Evolutionary conservation across 192 early-diverging fungal species (phyloP).

Genomic region (Podila minutissima): DNA sequence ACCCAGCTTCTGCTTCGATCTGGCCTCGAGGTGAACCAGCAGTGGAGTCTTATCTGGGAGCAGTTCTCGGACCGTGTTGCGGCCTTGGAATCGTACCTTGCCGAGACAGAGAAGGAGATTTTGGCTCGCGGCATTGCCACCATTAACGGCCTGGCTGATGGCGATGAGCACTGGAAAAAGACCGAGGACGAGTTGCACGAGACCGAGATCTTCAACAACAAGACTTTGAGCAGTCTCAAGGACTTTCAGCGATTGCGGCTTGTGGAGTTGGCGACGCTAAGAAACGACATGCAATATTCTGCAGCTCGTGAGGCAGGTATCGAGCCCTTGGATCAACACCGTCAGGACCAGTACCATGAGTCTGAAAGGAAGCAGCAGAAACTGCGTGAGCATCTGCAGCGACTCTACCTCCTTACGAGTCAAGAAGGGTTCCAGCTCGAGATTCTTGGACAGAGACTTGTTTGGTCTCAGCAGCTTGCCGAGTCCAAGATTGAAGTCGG

Average conservation of each 20-base stretch:
- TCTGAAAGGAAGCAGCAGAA: slow-evolving; percentile 28
- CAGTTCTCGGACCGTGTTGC: slow-evolving; percentile 35
- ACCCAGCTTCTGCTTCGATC: slow-evolving; percentile 13
- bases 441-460: slow-evolving; percentile 41
- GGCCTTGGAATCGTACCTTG: slow-evolving; percentile 22
- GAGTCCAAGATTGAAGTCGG: slow-evolving; percentile 20
- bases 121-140: slow-evolving; percentile 24
- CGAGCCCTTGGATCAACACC: slow-evolving; percentile 36
- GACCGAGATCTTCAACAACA: slow-evolving; percentile 26
- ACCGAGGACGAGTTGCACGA: slow-evolving; percentile 44
- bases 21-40: slow-evolving; percentile 39
- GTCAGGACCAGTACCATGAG: slow-evolving; percentile 36
- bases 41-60: slow-evolving; percentile 46
- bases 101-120: slow-evolving; percentile 26
- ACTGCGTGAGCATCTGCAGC: slow-evolving; percentile 22
- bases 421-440: slow-evolving; percentile 46
- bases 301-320: slow-evolving; percentile 30
- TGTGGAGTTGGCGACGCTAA: slow-evolving; percentile 33
- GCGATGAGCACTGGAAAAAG: slow-evolving; percentile 44
- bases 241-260: slow-evolving; percentile 35
- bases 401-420: slow-evolving; percentile 12
- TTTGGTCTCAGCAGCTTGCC: slow-evolving; percentile 41
- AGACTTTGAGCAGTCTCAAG: slow-evolving; percentile 17
- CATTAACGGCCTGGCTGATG: slow-evolving; percentile 37
- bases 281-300: slow-evolving; percentile 31